Base-by-base conservation (phyloP, 2,329 filamentous ascomycete species). In the Mollisiaceae sp. region DNA sequence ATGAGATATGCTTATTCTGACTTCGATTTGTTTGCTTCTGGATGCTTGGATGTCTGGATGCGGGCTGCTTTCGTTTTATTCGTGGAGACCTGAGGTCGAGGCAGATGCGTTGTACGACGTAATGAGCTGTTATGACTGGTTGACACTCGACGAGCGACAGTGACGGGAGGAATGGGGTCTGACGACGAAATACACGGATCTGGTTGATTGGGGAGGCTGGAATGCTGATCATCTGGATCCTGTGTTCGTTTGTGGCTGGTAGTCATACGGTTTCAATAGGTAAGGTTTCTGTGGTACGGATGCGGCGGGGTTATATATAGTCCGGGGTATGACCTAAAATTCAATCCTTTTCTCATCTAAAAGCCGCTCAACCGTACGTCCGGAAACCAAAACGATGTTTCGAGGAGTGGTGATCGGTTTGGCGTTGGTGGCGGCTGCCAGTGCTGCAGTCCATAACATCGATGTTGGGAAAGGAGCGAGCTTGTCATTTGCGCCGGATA, bases 391-490 rank as follows among this genome's bases (percentile, higher is more conserved):
- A 45, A n/a, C 2, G 15, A 60, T 60, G 58, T 52, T 60, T 35
- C 41, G 32, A 20, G 5, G 8, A 14, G 1, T 57, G 18, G 4
- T 57, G 4, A 32, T 20, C 1, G 22, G 52, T 24, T 32, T 61
- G 8, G 22, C 35, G 35, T 12, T 58, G 18, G 59, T n/a, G 20
- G 27, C 41, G 2, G 41, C 41, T 43, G 59, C 41, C 1, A 52
- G 18, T 3, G 59, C 63, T 27, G 63, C 14, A 14, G 54, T 47
- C 1, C 38, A 56, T 41, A 39, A 60, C 36, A 60, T 65, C 32
- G 59, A 65, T 54, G 63, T 65, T 35, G 63, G 63, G 24, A 52
- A 61, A 32, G 59, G 54, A 27, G 18, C 45, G 22, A 57, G 59
- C 2, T 52, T 65, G 20, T 43, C n/a, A 8, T 62, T 65, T 54